Evolutionary conservation across 768 basidiomycete species (phyloP).

Genomic region (Zangia roseola): DNA sequence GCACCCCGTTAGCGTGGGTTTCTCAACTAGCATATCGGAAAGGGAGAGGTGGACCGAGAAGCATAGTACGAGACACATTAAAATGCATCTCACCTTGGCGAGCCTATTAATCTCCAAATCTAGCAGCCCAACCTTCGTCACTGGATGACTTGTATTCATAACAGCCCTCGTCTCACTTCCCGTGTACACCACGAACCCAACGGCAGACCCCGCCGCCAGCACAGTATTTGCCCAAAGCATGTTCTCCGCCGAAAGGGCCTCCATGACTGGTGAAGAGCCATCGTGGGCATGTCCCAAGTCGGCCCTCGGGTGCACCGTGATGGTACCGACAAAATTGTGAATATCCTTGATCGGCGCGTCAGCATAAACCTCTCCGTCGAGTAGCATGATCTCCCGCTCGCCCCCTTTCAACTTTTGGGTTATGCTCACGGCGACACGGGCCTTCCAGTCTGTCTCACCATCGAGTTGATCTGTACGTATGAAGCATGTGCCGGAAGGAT

Average conservation of each 20-base stretch:
- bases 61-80: neutral
- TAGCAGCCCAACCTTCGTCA: conserved; percentile 88
- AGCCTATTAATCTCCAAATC: conserved; percentile 95
- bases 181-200: conserved; percentile 93
- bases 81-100: conserved; percentile 67
- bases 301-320: conserved; percentile 61
- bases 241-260: conserved; percentile 93
- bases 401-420: conserved; percentile 28
- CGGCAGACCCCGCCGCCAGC: conserved; percentile 88
- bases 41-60: neutral
- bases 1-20: neutral
- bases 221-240: conserved; percentile 98
- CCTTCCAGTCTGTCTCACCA: conserved; percentile 99
- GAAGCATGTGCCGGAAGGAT: conserved; percentile 91
- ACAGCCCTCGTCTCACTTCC: conserved; percentile 94
- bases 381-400: conserved; percentile 48
- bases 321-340: conserved; percentile 90
- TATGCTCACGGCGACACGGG: conserved; percentile 72
- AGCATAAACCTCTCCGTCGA: conserved; percentile 92
- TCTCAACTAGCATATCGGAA: neutral
- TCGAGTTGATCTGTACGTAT: conserved; percentile 97
- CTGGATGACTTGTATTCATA: conserved; percentile 97
- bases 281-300: conserved; percentile 35
- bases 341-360: conserved; percentile 97
- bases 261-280: conserved; percentile 47